Evolutionary conservation across 176 grass and related monocot species (phyloP).

Genomic region (Avena eriantha): DNA sequence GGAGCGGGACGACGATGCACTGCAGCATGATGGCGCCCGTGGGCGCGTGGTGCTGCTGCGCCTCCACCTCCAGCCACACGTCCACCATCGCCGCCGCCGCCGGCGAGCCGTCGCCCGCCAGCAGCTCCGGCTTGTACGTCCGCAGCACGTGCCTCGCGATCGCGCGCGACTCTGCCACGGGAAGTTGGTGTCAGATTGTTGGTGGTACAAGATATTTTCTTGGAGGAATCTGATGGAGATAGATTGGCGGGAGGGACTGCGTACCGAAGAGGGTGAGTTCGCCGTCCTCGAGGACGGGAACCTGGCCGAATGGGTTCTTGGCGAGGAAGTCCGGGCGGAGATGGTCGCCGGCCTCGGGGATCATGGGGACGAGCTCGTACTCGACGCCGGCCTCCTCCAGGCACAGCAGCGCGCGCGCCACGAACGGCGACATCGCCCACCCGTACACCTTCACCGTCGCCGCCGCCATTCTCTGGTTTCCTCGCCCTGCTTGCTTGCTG

Average conservation of each 20-base stretch:
- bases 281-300: conserved; percentile 50
- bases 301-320: conserved; percentile 53
- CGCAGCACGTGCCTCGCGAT: conserved; percentile 33
- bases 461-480: not conserved
- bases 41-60: not conserved
- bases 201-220: no score
- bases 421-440: conserved; percentile 50
- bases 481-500: not conserved
- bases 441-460: conserved; percentile 50
- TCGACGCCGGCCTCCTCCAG: conserved; percentile 68
- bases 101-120: not conserved
- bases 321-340: conserved; percentile 52
- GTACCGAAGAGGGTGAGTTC: conserved; percentile 44
- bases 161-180: conserved; percentile 35
- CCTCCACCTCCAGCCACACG: conserved; percentile 45
- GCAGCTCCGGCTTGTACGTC: conserved; percentile 41
- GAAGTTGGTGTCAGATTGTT: not conserved
- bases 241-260: not conserved
- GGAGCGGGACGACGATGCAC: conserved; percentile 30
- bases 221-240: not conserved
- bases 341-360: conserved; percentile 34
- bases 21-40: not conserved
- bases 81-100: conserved; percentile 18
- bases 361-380: conserved; percentile 52
- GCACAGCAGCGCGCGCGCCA: conserved; percentile 48